These are phyloP conservation scores for Nyctanthes arbortristis DNA, from an alignment of 257 asterid species.

Conservation along the genomic window DNA sequence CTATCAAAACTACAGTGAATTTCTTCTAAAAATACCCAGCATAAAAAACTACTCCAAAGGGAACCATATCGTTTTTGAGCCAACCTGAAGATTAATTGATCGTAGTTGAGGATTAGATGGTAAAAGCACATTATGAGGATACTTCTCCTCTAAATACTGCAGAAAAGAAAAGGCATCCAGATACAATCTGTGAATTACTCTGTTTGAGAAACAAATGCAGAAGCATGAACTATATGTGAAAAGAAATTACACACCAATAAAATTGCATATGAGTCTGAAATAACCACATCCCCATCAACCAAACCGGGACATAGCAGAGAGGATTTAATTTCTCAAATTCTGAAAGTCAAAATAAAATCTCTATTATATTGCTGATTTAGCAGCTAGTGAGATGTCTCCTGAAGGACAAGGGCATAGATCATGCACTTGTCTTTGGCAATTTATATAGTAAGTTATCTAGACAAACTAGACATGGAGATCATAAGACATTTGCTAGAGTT, in stretches of 20 bases:
- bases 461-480: neutral
- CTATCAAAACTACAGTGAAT: no score
- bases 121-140: slow-evolving; percentile 53
- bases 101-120: slow-evolving; percentile 63
- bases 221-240: neutral
- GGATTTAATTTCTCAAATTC: slow-evolving; percentile 83
- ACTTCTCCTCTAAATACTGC: slow-evolving; percentile 77
- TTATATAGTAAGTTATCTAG: neutral
- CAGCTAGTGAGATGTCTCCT: neutral
- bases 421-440: neutral
- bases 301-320: slow-evolving; percentile 71
- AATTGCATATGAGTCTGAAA: slow-evolving; percentile 76
- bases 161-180: neutral
- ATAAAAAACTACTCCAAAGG: neutral
- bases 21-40: no score
- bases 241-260: slow-evolving; percentile 49
- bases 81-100: slow-evolving; percentile 83
- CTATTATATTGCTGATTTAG: neutral
- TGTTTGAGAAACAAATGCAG: neutral
- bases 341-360: slow-evolving; percentile 32
- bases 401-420: neutral
- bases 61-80: slow-evolving; percentile 12
- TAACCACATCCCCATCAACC: slow-evolving; percentile 69
- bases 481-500: neutral
- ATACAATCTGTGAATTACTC: no score